These are phyloP conservation scores for Phaeophleospora eucalypticola DNA, from an alignment of 2,329 filamentous ascomycete species.

Conservation along the genomic window DNA sequence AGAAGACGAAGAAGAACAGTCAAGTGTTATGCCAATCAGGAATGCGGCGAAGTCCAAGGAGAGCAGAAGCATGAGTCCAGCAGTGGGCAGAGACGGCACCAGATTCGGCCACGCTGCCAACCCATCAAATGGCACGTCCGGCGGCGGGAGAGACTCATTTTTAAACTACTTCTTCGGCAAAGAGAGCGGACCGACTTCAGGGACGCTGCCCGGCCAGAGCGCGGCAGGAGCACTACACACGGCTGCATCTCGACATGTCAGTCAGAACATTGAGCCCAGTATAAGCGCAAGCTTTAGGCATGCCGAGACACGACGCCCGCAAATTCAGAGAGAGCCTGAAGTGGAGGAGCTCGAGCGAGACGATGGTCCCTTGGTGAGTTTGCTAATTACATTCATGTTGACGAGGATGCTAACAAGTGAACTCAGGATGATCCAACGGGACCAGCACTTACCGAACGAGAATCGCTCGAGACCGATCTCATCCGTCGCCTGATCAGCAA, in stretches of 20 bases:
- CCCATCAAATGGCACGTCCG: conserved; percentile 36
- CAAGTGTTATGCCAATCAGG: conserved; percentile 53
- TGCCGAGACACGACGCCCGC: conserved; percentile 53
- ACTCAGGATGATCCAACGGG: conserved; percentile 30
- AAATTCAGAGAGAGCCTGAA: conserved; percentile 28
- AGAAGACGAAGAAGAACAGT: conserved; percentile 54
- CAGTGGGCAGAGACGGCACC: conserved; percentile 53
- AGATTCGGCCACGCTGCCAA: conserved; percentile 22
- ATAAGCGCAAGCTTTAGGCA: conserved; percentile 78
- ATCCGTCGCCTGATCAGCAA: conserved; percentile 95
- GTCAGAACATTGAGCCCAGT: conserved; percentile 72
- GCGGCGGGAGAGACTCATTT: conserved; percentile 81
- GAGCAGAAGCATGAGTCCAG: conserved; percentile 77
- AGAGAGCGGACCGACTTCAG: conserved; percentile 59
- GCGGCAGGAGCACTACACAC: conserved; percentile 41
- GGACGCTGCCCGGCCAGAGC: conserved; percentile 33
- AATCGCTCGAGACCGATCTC: conserved; percentile 94
- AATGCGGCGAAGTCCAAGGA: conserved; percentile 44
- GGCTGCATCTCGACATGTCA: conserved; percentile 62
- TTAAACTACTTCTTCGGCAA: conserved; percentile 99
- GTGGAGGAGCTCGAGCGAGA: conserved; percentile 54
- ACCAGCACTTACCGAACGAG: conserved; percentile 86
- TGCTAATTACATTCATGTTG: neutral
- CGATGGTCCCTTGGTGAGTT: conserved; percentile 28
- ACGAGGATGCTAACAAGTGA: no score